Evolutionary conservation across 768 basidiomycete genomes (phyloP).

Genomic region (Suillus alpinus): DNA sequence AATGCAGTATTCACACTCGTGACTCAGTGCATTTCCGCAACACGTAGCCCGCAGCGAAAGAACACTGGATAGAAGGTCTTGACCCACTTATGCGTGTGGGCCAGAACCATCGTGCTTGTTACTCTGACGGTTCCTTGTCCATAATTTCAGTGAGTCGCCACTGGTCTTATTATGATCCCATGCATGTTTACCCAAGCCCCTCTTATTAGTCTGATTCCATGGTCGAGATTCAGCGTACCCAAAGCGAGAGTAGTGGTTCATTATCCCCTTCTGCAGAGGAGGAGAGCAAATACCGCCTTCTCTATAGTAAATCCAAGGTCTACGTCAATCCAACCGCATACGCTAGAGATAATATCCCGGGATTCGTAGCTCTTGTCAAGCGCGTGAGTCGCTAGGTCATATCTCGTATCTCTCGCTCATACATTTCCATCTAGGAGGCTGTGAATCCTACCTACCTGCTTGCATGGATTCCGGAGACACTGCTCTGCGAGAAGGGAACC

Average conservation of each 20-base stretch:
- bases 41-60: slow-evolving; percentile 9
- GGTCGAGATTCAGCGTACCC: slow-evolving; percentile 67
- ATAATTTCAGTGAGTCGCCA: slow-evolving; percentile 42
- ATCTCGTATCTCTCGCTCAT: slow-evolving; percentile 9
- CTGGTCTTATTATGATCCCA: slow-evolving; percentile 6
- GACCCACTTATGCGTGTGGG: slow-evolving; percentile 16
- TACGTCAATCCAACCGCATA: slow-evolving; percentile 95
- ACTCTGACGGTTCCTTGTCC: slow-evolving; percentile 46
- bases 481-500: slow-evolving; percentile 78
- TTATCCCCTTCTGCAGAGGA: slow-evolving; percentile 36
- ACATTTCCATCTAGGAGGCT: slow-evolving; percentile 52
- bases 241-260: slow-evolving; percentile 10
- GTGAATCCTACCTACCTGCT: slow-evolving; percentile 75
- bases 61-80: slow-evolving; percentile 1
- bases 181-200: slow-evolving; percentile 7
- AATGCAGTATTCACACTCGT: neutral
- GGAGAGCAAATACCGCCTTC: slow-evolving; percentile 63
- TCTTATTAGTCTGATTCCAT: slow-evolving; percentile 50
- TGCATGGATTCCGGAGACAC: slow-evolving; percentile 89
- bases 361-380: slow-evolving; percentile 90
- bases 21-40: neutral
- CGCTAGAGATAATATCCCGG: slow-evolving; percentile 88
- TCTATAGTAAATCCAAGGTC: slow-evolving; percentile 93
- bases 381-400: slow-evolving; percentile 49
- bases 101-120: slow-evolving; percentile 27